Evolutionary conservation across 2,329 filamentous ascomycete species (phyloP).

Genomic region (Colletotrichum musicola): DNA sequence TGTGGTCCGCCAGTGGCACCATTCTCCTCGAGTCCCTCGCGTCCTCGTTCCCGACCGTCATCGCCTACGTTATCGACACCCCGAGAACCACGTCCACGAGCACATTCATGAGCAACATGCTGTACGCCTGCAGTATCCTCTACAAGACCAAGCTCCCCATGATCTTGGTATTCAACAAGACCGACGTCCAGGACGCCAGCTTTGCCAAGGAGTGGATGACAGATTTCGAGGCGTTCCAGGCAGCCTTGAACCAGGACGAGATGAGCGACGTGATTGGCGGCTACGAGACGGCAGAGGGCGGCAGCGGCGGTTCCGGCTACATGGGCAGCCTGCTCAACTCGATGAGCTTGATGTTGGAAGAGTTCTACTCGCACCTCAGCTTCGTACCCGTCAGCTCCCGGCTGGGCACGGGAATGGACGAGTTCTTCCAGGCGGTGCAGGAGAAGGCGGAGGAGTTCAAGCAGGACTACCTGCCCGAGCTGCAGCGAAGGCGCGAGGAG

Average conservation of each 20-base stretch:
- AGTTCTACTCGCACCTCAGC: conserved; percentile 94
- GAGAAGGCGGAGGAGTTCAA: conserved; percentile 91
- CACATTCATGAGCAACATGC: conserved; percentile 99
- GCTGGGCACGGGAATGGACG: conserved; percentile 90
- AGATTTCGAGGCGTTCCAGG: conserved; percentile 96
- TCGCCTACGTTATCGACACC: conserved; percentile 98
- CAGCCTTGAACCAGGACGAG: conserved; percentile 84
- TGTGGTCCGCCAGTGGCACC: conserved; percentile 95
- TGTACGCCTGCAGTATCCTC: conserved; percentile 97
- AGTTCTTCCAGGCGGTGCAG: conserved; percentile 91
- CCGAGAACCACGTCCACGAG: conserved; percentile 92
- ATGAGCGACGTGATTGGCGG: conserved; percentile 81
- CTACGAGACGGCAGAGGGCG: conserved; percentile 70
- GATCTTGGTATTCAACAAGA: conserved; percentile 99
- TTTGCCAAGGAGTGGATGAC: conserved; percentile 99
- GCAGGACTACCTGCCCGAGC: conserved; percentile 90
- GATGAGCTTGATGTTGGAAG: conserved; percentile 97
- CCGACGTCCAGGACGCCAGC: conserved; percentile 89
- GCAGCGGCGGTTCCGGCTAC: conserved; percentile 86
- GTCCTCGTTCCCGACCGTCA: conserved; percentile 94
- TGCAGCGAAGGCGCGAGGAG: conserved; percentile 82
- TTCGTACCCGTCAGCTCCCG: conserved; percentile 95
- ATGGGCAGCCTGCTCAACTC: conserved; percentile 97
- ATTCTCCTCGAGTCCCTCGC: conserved; percentile 95
- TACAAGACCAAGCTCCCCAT: conserved; percentile 99